Conservation (phyloP, 371 early-diverging fungal species). For the Syncephalastrum monosporum region DNA sequence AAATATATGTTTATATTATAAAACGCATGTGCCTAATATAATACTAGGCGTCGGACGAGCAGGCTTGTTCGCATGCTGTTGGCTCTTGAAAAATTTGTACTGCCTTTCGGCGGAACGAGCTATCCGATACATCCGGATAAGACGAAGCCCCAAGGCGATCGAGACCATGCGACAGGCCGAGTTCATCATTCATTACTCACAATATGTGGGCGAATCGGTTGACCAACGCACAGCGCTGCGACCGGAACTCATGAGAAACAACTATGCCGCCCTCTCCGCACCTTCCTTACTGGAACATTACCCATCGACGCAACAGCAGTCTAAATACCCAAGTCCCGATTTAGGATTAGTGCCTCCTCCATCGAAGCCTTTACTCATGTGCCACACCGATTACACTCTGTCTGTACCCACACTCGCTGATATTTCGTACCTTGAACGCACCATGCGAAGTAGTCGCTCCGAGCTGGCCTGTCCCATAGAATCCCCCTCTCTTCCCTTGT, state of each 20-base stretch:
- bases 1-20: not conserved
- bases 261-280: not conserved
- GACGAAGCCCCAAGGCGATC: conserved; percentile 66
- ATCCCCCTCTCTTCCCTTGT: too few relatives aligned
- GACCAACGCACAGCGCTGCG: conserved; percentile 3
- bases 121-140: conserved; percentile 51
- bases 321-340: not conserved
- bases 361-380: conserved; percentile 10
- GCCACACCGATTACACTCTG: conserved; percentile 21
- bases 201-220: conserved; percentile 23
- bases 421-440: conserved; percentile 21
- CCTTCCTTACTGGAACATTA: not conserved
- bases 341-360: not conserved
- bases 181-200: conserved; percentile 54
- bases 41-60: conserved; percentile 72
- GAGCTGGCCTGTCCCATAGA: too few relatives aligned
- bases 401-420: conserved; percentile 21
- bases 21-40: not conserved
- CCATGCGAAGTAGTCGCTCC: conserved; percentile 10
- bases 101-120: conserved; percentile 53
- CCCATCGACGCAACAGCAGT: conserved; percentile 1
- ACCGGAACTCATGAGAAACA: too few relatives aligned
- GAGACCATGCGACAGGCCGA: conserved; percentile 70
- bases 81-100: conserved; percentile 57
- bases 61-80: conserved; percentile 76